phyloP scores from a whole-genome alignment of 768 basidiomycete species.

The Postia placenta region DNA sequence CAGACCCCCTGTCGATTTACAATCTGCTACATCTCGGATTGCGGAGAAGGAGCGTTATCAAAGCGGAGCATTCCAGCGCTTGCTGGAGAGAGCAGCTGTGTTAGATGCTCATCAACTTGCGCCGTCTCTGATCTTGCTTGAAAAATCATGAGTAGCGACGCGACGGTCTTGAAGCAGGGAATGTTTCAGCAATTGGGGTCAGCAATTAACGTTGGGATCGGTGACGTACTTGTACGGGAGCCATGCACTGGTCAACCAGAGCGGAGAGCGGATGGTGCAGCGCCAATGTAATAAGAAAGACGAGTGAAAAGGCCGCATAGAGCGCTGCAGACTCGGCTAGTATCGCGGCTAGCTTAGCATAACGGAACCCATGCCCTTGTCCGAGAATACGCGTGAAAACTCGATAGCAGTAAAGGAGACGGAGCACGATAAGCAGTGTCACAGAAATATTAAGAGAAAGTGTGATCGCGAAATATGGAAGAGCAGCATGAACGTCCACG shows the following conservation, averaged over 20 bases:
- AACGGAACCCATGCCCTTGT: neutral
- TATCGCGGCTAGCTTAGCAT: neutral
- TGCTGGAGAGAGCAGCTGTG: too few species aligned
- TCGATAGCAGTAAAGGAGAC: neutral
- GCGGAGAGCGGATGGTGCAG: neutral
- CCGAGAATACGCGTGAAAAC: neutral
- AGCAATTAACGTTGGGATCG: too few species aligned
- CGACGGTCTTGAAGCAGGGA: too few species aligned
- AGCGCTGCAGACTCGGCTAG: constrained; percentile 1
- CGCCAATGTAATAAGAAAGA: neutral
- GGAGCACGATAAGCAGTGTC: neutral
- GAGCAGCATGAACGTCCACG: neutral
- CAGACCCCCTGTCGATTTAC: too few species aligned
- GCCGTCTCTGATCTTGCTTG: too few species aligned
- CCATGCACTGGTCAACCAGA: neutral
- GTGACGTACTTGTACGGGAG: neutral
- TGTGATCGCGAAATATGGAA: neutral
- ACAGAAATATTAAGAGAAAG: neutral
- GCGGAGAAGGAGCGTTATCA: too few species aligned
- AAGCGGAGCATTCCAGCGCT: too few species aligned
- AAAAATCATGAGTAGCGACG: too few species aligned
- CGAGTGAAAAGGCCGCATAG: neutral
- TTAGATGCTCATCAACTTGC: too few species aligned
- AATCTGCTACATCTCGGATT: too few species aligned
- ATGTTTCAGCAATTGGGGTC: too few species aligned